Evolutionary conservation across 495 filamentous ascomycete genomes (phyloP), one percentile per base, ranked within the genome.

Genomic region (Mytilinidion resinicola): DNA sequence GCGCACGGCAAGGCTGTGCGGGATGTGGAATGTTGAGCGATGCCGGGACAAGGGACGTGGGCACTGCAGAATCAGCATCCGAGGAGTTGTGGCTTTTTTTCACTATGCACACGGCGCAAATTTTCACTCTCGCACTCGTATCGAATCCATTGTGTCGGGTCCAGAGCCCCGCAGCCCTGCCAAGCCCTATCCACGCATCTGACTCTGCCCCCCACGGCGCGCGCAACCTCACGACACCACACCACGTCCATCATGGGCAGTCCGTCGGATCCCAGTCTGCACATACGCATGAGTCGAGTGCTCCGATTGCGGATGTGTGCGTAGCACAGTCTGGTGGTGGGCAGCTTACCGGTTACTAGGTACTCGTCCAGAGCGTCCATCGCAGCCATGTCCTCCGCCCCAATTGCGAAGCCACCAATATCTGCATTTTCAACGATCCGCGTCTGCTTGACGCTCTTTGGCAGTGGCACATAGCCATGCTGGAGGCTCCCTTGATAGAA

Each of bases 401-500:
- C 76, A 63, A 91, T 80, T 41, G 80, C 74, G 64, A 90, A 89
- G 33, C 78, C 76, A 20, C 79, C 86, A n/a, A 87, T 76, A 54
- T 85, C 72, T 4, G 78, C 83, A 69, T 90, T 90, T 43, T 80
- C 75, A 11, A 77, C 68, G 37, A 91, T 83, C 20, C 86, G 75
- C 17, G 82, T 80, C 17, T 77, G 73, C 57, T 76, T 82, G 38
- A 80, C 77, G 46, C 84, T 87, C 78, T 91, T 91, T 17, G 88
- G 88, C 59, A 91, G 72, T 39, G 85, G 80, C 10, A 90, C 83
- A 73, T 83, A 87, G 19, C 78, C 83, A 64, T 90, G 83, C 72
- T 90, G 88, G 59, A 86, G 65, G 60, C 82, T 83, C 25, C 25
- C 6, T 30, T 30, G 6, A 30, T 30, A 30, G 25, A 6, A n/a